A percentile compares a stretch with the other conserved stretches of the same genome.
Conservation (phyloP, 2,329 filamentous ascomycete genomes). For the Lanzia echinophila region DNA sequence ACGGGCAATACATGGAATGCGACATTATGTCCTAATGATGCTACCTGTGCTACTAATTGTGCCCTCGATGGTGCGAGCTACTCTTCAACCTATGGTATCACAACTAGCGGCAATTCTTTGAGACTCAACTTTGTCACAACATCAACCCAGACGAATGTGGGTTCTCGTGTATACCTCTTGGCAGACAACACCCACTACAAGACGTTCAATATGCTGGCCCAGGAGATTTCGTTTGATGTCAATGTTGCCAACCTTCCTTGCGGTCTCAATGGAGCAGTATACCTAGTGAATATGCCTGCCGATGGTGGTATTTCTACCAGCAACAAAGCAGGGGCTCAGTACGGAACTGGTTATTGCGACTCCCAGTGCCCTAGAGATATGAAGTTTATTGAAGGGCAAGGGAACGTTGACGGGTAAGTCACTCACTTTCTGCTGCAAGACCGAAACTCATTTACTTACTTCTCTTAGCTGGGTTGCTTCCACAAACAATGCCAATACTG, state of each 20-base stretch:
- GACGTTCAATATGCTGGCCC: constrained; percentile 56
- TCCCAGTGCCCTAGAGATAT: constrained; percentile 48
- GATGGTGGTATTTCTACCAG: constrained; percentile 49
- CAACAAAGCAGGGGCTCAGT: constrained; percentile 52
- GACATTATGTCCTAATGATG: constrained; percentile 38
- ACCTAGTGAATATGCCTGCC: constrained; percentile 56
- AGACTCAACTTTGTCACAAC: constrained; percentile 52
- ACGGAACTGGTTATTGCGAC: constrained; percentile 59
- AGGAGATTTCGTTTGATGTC: constrained; percentile 68
- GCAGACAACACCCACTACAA: constrained; percentile 55
- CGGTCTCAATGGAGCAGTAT: constrained; percentile 65
- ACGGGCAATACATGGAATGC: constrained; percentile 38
- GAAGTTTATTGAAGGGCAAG: constrained; percentile 47
- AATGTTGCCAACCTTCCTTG: constrained; percentile 63
- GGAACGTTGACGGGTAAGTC: constrained; percentile 21
- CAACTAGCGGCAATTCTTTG: constrained; percentile 44
- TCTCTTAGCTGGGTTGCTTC: constrained; percentile 43
- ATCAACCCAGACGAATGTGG: constrained; percentile 40
- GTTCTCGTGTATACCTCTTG: constrained; percentile 58
- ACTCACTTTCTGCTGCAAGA: no score
- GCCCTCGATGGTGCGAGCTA: constrained; percentile 50
- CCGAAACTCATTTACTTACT: no score
- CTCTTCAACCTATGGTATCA: constrained; percentile 46
- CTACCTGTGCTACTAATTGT: constrained; percentile 42
- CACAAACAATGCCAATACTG: constrained; percentile 44